Evolutionary conservation across 2,329 filamentous ascomycete genomes (phyloP).

Genomic region (Coleophoma crateriformis): DNA sequence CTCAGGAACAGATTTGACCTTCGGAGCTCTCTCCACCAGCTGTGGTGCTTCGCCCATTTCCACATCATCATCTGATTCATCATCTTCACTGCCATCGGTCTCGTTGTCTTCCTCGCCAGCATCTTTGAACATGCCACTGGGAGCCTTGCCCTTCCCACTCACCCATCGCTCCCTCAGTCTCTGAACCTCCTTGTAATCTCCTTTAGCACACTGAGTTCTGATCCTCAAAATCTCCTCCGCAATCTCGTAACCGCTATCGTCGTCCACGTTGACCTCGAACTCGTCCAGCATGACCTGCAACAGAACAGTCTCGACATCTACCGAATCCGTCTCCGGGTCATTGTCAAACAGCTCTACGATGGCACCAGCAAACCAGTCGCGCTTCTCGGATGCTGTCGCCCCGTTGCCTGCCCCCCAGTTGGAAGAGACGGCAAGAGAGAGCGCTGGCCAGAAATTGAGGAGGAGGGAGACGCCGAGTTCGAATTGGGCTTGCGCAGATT

Average conservation of each 20-base stretch:
- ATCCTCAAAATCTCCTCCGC: constrained; percentile 68
- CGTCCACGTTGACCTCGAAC: constrained; percentile 89
- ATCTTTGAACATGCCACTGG: constrained; percentile 35
- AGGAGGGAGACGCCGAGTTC: constrained; percentile 83
- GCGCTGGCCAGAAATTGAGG: constrained; percentile 82
- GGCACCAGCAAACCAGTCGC: constrained; percentile 92
- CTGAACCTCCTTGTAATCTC: constrained; percentile 60
- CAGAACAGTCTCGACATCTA: constrained; percentile 79
- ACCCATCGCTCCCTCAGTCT: constrained; percentile 57
- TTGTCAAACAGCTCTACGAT: constrained; percentile 70
- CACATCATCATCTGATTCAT: constrained; percentile 49
- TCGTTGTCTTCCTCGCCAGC: constrained; percentile 45
- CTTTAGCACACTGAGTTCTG: constrained; percentile 56
- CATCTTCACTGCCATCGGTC: constrained; percentile 48
- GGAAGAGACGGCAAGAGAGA: constrained; percentile 81
- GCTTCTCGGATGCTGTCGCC: constrained; percentile 65
- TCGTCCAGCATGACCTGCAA: constrained; percentile 93
- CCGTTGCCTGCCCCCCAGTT: constrained; percentile 78
- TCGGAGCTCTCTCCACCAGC: constrained; percentile 41
- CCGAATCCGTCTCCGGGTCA: constrained; percentile 59
- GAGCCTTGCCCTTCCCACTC: constrained; percentile 52
- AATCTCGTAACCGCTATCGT: constrained; percentile 74
- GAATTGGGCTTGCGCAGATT: constrained; percentile 59
- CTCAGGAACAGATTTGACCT: constrained; percentile 54
- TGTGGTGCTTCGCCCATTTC: constrained; percentile 67